Evolutionary conservation across 768 basidiomycete genomes (phyloP), one percentile per base, ranked within the genome.

Genomic region (Cantharellus anzutake): DNA sequence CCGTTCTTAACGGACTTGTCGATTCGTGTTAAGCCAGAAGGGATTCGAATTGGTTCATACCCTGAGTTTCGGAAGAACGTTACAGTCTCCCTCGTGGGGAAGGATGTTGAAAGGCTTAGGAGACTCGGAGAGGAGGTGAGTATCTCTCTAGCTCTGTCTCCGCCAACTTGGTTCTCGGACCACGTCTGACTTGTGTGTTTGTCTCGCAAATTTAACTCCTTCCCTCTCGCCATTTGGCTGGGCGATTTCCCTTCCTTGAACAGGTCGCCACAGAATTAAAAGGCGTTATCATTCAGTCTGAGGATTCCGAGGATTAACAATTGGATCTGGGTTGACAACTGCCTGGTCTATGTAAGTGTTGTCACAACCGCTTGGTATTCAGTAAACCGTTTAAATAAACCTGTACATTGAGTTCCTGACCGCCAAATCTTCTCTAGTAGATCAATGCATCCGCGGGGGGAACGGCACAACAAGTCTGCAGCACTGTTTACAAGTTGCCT

Each of bases 1-100:
- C 92, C 93, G 0, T 96, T 83, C 70, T 75, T 97, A 35, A 85
- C 87, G 0, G 72, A 76, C 5, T 76, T 98, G 1, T 84, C 87
- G 67, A 75, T 77, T 42, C 81, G 86, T 56, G 78, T 90, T 2
- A 79, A 76, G 66, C 71, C 76, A 2, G 84, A 87, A 55, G 84
- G 82, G 5, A 80, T 98, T 55, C 82, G 86, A 67, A 78, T 93
- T 20, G 85, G 92, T 48, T 86, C 83, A 40, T 89, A 86, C 70
- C 81, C 83, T 38, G 74, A 79, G 38, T 68, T 82, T 34, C 66
- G 70, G 60, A 74, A 68, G 60, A 83, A 83, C 38, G 84, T 86
- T 2, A 83, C 81, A 58, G 83, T 87, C 40, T 81, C 79, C 44
- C 70, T 81, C 50, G 81, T 80, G 62, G 80, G 78, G 1, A 70